Percentiles rank a stretch among this genome's conserved stretches.
These are phyloP conservation scores for Trichosporon sp. DNA, from an alignment of 1,284 basidiomycete species.

Conservation along the genomic window DNA sequence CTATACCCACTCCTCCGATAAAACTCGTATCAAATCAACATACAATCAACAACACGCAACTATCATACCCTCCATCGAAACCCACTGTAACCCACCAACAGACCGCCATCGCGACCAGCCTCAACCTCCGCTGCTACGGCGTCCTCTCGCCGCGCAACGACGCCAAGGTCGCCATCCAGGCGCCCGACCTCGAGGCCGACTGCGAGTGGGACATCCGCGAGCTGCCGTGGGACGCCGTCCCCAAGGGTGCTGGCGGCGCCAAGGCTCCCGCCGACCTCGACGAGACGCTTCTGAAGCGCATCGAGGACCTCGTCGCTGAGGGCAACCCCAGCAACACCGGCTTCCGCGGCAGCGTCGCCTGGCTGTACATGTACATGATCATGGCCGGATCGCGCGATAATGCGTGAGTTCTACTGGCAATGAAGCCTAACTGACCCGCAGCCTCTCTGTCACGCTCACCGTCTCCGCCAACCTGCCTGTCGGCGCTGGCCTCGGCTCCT, in stretches of 20 bases:
- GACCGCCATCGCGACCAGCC: conserved; percentile 92
- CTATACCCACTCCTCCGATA: no score
- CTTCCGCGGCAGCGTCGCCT: conserved; percentile 69
- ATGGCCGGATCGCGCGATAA: conserved; percentile 56
- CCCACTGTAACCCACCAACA: conserved; percentile 39
- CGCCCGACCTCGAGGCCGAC: conserved; percentile 76
- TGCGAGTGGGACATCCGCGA: conserved; percentile 73
- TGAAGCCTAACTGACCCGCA: conserved; percentile 13
- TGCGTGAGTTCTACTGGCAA: conserved; percentile 59
- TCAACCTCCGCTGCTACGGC: conserved; percentile 92
- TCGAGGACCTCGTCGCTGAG: conserved; percentile 50
- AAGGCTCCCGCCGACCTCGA: conserved; percentile 65
- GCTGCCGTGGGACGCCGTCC: conserved; percentile 78
- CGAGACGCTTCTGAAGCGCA: conserved; percentile 63
- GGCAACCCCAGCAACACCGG: conserved; percentile 48
- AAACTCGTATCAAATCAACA: no score
- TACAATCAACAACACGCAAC: background rate
- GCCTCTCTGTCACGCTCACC: conserved; percentile 61
- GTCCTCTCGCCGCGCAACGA: conserved; percentile 71
- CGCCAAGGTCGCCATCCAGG: conserved; percentile 67
- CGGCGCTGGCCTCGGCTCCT: conserved; percentile 95
- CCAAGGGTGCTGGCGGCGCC: conserved; percentile 53
- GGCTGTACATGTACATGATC: conserved; percentile 91
- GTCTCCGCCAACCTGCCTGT: conserved; percentile 93
- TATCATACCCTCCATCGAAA: background rate